Conservation (phyloP, 202 grass and related monocot genomes). For the Cymbopogon flexuosus region DNA sequence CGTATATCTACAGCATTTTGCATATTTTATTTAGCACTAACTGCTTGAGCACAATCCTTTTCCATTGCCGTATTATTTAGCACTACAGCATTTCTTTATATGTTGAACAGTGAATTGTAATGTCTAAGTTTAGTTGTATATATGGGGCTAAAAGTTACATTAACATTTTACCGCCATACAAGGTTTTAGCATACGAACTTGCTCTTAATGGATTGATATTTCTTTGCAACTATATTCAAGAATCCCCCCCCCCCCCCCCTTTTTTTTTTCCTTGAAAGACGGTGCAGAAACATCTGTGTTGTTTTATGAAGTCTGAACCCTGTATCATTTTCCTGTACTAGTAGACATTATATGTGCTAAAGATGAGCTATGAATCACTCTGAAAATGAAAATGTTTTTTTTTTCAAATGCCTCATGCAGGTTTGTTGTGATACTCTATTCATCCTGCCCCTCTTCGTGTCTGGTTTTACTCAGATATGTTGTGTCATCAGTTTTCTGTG, state of each 20-base stretch:
- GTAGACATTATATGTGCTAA: slow-evolving; percentile 3
- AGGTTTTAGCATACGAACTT: not conserved
- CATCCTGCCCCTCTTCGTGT: not conserved
- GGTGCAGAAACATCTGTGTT: not conserved
- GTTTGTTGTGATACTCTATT: slow-evolving; percentile 24
- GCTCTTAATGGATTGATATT: not conserved
- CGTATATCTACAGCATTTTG: not conserved
- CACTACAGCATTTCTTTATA: not conserved
- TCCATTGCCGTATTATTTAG: no score
- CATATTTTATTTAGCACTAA: not conserved
- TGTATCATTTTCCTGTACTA: slow-evolving; percentile 12
- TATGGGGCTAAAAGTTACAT: not conserved
- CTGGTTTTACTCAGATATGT: slow-evolving; percentile 15
- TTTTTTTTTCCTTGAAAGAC: not conserved
- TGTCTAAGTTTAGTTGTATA: not conserved
- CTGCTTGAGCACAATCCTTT: not conserved
- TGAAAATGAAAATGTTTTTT: not conserved
- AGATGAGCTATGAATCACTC: not conserved
- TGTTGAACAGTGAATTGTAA: not conserved
- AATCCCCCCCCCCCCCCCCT: no score
- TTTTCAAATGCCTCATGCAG: not conserved
- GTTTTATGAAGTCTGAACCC: slow-evolving; percentile 1
- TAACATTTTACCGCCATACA: not conserved
- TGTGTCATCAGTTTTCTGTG: slow-evolving; percentile 28
- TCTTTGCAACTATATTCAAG: not conserved